phyloP scores from a whole-genome alignment of 352 stramenopile species.

The Phytopythium oedochilum region DNA sequence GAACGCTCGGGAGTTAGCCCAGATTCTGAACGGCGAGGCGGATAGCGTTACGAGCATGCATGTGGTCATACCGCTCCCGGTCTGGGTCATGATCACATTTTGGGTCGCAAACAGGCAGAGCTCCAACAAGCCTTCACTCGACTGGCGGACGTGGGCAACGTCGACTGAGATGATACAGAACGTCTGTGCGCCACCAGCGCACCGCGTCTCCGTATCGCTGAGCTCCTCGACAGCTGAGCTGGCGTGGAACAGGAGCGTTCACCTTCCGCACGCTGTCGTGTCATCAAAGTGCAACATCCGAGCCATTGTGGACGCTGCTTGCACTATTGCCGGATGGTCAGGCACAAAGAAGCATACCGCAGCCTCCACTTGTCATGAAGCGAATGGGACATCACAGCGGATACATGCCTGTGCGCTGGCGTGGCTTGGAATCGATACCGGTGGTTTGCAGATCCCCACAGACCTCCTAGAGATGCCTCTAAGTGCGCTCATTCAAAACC shows the following conservation, averaged over 20 bases:
- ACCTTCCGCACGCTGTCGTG: background rate
- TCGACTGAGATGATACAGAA: background rate
- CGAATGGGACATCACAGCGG: too few species aligned
- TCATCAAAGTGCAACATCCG: background rate
- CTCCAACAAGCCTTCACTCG: background rate
- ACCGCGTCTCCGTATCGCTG: constrained; percentile 5
- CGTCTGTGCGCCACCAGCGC: background rate
- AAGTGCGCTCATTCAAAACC: constrained; percentile 5
- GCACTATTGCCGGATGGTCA: constrained; percentile 2
- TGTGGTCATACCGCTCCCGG: constrained; percentile 10
- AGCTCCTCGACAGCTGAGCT: background rate
- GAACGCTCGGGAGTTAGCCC: background rate
- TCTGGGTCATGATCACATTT: constrained; percentile 16
- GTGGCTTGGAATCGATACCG: background rate
- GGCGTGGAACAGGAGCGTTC: background rate
- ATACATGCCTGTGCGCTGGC: too few species aligned
- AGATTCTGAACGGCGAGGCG: background rate
- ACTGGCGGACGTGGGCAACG: constrained; percentile 10
- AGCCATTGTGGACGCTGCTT: constrained; percentile 7
- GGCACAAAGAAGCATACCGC: background rate
- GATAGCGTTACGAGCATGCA: background rate
- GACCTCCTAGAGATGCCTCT: constrained; percentile 7
- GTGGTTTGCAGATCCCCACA: constrained; percentile 1
- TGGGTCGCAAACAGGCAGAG: background rate
- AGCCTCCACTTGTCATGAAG: background rate